phyloP scores from a whole-genome alignment of 1,284 basidiomycete genomes.

The Gomphus bonarii region DNA sequence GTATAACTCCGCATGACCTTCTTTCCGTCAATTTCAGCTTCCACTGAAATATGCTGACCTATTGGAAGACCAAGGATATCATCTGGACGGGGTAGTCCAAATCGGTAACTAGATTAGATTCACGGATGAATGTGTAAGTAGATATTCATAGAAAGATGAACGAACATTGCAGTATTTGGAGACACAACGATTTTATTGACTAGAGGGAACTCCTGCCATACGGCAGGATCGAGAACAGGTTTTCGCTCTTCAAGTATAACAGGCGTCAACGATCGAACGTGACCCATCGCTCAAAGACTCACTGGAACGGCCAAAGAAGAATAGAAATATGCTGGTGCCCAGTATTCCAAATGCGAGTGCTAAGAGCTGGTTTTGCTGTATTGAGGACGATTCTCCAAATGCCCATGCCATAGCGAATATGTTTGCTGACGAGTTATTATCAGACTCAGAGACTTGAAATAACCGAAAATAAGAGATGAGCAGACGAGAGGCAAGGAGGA shows the following conservation, averaged over 20 bases:
- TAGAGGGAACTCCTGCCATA: constrained; percentile 80
- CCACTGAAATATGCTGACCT: constrained; percentile 92
- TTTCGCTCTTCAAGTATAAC: constrained; percentile 16
- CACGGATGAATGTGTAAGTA: constrained; percentile 6
- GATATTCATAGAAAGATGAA: background rate
- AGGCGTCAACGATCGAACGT: background rate
- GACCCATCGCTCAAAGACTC: background rate
- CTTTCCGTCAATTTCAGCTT: constrained; percentile 88
- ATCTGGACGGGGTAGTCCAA: constrained; percentile 63
- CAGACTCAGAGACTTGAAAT: background rate
- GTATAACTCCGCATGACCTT: constrained; percentile 89
- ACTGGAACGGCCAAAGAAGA: constrained; percentile 4
- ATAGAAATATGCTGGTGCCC: constrained; percentile 5
- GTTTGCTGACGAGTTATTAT: background rate
- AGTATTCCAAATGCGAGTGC: constrained; percentile 2
- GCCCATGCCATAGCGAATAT: constrained; percentile 10
- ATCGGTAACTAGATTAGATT: constrained; percentile 69
- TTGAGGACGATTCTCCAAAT: background rate
- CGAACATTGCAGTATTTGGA: constrained; percentile 91
- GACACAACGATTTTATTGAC: constrained; percentile 77
- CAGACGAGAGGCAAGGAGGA: constrained; percentile 34
- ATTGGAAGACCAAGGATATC: constrained; percentile 88
- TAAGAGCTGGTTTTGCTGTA: constrained; percentile 4
- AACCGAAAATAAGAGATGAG: constrained; percentile 31
- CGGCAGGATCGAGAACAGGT: constrained; percentile 62